A percentile compares a stretch with the other conserved stretches of the same genome.
phyloP scores from a whole-genome alignment of 2,329 filamentous ascomycete species.

The Beauveria australis region DNA sequence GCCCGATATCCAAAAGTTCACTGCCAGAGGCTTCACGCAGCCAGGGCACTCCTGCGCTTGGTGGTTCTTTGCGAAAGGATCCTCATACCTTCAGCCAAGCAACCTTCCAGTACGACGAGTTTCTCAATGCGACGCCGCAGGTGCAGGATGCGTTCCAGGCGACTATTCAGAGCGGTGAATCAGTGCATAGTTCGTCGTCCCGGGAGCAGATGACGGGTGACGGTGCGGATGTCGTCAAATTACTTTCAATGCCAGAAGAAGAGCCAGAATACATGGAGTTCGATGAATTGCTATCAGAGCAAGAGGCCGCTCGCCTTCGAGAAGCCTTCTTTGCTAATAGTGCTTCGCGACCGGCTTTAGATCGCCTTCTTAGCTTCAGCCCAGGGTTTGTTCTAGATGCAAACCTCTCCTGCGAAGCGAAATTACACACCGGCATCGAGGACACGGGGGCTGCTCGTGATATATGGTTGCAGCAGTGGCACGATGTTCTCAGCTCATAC shows the following conservation, averaged over 20 bases:
- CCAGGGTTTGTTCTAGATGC: conserved; percentile 32
- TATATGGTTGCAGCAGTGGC: conserved; percentile 48
- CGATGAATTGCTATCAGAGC: neutral
- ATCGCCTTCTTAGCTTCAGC: conserved; percentile 42
- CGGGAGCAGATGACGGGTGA: conserved; percentile 12
- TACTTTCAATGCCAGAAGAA: conserved; percentile 12
- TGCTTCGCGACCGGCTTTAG: conserved; percentile 25
- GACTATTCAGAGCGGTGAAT: neutral
- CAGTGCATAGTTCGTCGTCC: neutral
- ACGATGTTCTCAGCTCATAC: conserved; percentile 46
- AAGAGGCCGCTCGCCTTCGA: conserved; percentile 5
- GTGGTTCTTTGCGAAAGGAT: neutral
- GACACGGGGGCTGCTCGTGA: conserved; percentile 31
- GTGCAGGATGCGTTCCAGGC: neutral
- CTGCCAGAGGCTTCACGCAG: neutral
- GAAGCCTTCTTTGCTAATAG: neutral
- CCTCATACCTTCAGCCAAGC: neutral
- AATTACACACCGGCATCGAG: conserved; percentile 29
- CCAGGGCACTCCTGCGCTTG: neutral
- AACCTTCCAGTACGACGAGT: neutral
- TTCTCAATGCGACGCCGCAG: neutral
- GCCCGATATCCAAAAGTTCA: neutral
- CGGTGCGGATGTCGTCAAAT: conserved; percentile 12
- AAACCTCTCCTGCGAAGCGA: conserved; percentile 14
- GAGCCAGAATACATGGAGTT: neutral